These are phyloP conservation scores for Nakazawaea wickerhamii DNA, from an alignment of 805 yeast genomes.

Conservation along the genomic window DNA sequence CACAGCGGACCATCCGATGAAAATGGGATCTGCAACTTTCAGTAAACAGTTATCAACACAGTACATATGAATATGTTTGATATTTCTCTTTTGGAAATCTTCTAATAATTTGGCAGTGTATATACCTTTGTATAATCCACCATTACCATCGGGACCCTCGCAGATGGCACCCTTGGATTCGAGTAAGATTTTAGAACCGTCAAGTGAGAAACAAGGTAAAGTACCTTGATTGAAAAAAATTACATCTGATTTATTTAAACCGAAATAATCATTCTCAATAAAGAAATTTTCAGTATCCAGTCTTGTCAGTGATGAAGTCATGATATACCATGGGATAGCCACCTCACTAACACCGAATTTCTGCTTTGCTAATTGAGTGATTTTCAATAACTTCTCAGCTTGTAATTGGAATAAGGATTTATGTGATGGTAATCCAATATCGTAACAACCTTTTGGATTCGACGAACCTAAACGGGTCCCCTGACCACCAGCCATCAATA, in stretches of 20 bases:
- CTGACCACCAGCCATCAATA: constrained; percentile 97
- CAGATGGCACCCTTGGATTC: constrained; percentile 51
- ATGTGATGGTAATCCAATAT: constrained; percentile 77
- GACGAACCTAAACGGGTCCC: constrained; percentile 92
- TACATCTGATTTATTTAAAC: constrained; percentile 55
- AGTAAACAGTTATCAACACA: constrained; percentile 95
- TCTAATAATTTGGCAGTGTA: constrained; percentile 54
- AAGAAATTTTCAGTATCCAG: constrained; percentile 70
- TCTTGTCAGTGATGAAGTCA: constrained; percentile 92
- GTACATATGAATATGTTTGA: constrained; percentile 91
- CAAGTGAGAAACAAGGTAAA: constrained; percentile 75
- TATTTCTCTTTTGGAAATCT: constrained; percentile 62
- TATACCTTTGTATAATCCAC: constrained; percentile 89
- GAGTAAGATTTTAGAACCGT: constrained; percentile 67
- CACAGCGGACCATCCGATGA: constrained; percentile 76
- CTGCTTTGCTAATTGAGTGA: constrained; percentile 50
- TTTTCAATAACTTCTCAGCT: constrained; percentile 71
- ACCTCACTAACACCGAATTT: constrained; percentile 23
- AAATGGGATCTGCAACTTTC: constrained; percentile 87
- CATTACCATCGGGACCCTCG: constrained; percentile 96
- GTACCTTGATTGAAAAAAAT: constrained; percentile 92
- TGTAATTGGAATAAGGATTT: constrained; percentile 89
- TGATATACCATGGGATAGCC: constrained; percentile 76
- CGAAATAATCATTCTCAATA: constrained; percentile 57
- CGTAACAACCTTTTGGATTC: constrained; percentile 90